phyloP scores from a whole-genome alignment of 805 yeast species.

The Wickerhamomyces bovis region DNA sequence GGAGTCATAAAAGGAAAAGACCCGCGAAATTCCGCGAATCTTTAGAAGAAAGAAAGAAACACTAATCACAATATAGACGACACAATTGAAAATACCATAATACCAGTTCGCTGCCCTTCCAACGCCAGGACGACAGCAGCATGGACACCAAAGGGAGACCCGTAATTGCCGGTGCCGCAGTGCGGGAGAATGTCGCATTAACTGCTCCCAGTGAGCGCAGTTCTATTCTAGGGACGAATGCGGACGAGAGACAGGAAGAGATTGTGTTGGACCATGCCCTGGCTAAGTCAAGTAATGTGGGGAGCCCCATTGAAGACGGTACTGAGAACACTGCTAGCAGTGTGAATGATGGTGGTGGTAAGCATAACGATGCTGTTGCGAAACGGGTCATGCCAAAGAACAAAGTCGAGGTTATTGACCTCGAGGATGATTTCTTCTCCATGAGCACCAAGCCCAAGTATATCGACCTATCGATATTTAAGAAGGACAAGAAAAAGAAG shows the following conservation, averaged over 20 bases:
- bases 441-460: slow-evolving; percentile 8
- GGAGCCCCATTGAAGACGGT: slow-evolving; percentile 12
- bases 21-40: too few species aligned
- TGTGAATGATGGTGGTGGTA: background rate
- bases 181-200: background rate
- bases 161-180: background rate
- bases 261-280: slow-evolving; percentile 20
- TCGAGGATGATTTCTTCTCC: slow-evolving; percentile 25
- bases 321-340: too few species aligned
- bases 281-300: slow-evolving; percentile 22
- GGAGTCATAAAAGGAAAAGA: too few species aligned
- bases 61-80: too few species aligned
- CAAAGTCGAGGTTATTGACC: background rate
- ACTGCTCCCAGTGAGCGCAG: background rate
- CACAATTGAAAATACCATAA: too few species aligned
- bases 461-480: background rate
- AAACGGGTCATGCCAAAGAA: too few species aligned
- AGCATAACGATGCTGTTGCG: too few species aligned
- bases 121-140: too few species aligned
- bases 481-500: slow-evolving; percentile 14
- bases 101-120: too few species aligned
- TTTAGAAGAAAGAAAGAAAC: too few species aligned
- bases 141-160: background rate
- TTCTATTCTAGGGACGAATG: background rate
- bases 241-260: slow-evolving; percentile 17